Evolutionary conservation across 78 protist species (phyloP).

Genomic region (slime mould (Dictyostelium discoideum)): DNA sequence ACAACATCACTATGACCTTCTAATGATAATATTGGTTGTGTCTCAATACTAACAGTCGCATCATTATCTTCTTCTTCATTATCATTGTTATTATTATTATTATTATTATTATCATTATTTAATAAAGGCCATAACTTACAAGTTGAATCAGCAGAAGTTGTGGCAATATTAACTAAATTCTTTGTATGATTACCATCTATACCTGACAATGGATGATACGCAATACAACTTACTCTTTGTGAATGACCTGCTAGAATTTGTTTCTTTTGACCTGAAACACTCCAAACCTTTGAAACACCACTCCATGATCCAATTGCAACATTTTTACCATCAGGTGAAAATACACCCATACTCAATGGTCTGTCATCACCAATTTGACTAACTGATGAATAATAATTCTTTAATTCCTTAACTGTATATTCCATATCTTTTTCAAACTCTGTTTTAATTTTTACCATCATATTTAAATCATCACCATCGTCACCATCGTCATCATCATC

Average conservation of each 20-base stretch:
- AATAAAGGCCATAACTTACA: constrained; percentile 58
- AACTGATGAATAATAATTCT: background rate
- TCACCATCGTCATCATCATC: background rate
- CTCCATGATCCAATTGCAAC: constrained; percentile 79
- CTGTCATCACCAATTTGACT: constrained; percentile 81
- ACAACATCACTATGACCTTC: constrained; percentile 72
- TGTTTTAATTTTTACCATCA: background rate
- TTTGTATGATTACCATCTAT: background rate
- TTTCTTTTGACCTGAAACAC: background rate
- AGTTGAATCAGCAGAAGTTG: constrained; percentile 49
- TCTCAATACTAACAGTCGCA: background rate
- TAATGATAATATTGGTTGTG: background rate
- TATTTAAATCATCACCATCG: background rate
- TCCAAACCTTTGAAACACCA: constrained; percentile 76
- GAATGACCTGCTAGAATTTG: constrained; percentile 34
- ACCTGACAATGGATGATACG: constrained; percentile 23
- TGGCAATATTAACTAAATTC: constrained; percentile 35
- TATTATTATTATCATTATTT: background rate
- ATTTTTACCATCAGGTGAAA: constrained; percentile 36
- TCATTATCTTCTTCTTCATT: too few relatives aligned
- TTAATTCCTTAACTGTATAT: background rate
- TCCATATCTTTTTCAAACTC: background rate
- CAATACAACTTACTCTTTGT: constrained; percentile 38
- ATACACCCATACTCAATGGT: constrained; percentile 28
- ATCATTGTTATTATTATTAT: too few relatives aligned